A percentile compares a stretch with the other conserved stretches of the same genome.
These are phyloP conservation scores for Coemansia sp. DNA, from an alignment of 371 early-diverging fungal genomes.

Conservation along the genomic window DNA sequence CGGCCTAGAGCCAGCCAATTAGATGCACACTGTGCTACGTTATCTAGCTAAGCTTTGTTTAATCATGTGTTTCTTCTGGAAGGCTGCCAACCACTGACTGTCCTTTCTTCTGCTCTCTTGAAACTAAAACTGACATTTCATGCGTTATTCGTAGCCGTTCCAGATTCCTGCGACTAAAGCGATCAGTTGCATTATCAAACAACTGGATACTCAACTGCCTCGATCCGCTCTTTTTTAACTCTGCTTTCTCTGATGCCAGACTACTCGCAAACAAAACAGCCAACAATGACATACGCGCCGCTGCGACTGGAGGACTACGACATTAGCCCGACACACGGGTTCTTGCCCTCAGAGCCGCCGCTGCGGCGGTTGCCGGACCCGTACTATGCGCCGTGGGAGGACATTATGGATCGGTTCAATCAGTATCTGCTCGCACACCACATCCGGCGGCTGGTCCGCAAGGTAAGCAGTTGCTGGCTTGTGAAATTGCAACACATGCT, in stretches of 20 bases:
- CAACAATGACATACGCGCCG: slow-evolving; percentile 18
- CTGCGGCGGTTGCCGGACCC: slow-evolving; percentile 66
- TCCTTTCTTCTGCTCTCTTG: background rate
- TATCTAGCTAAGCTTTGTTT: background rate
- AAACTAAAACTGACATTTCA: background rate
- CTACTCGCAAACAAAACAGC: background rate
- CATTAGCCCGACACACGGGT: slow-evolving; percentile 81
- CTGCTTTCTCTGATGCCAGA: background rate
- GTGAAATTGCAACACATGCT: background rate
- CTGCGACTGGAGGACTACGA: slow-evolving; percentile 73
- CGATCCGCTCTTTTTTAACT: background rate
- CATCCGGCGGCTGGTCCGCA: slow-evolving; percentile 66
- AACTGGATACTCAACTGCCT: too few relatives aligned
- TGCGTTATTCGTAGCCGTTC: background rate
- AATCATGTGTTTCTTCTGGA: background rate
- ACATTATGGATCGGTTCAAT: slow-evolving; percentile 72
- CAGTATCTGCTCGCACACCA: slow-evolving; percentile 74
- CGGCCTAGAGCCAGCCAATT: background rate
- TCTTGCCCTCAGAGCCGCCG: slow-evolving; percentile 77
- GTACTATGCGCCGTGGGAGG: slow-evolving; percentile 90
- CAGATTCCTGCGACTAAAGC: background rate
- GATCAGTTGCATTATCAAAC: slow-evolving; percentile 4
- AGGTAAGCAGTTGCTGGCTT: slow-evolving; percentile 55
- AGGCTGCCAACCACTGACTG: background rate
- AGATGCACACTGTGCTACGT: background rate